Base-by-base conservation (phyloP, 2,329 filamentous ascomycete genomes). In the Fusarium dlaminii region DNA sequence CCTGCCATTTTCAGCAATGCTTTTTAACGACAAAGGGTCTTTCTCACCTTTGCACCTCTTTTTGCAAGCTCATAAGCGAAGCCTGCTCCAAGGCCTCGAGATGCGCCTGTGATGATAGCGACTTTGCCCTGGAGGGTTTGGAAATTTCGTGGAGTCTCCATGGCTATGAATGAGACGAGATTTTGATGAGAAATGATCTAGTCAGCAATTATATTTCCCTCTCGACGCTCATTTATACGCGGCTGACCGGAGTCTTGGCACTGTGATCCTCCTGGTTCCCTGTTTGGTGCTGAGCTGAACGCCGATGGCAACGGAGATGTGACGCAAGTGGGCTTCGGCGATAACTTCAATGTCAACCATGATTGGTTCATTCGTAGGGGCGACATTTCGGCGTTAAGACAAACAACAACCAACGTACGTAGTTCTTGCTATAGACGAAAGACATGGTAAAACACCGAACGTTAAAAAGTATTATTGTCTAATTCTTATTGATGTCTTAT, bases 111-210 rank as follows among this genome's bases (percentile, higher is more conserved):
- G 3, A 74, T 3, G 5, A 73, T 36, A 15, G 71, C 71, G 7
- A 74, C 66, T 10, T 73, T 73, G 11, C 71, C 70, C 22, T 72
- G n/a, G 11, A 73, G 70, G 1, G 71, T 73, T 2, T 63, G 71
- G 10, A 46, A 64, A 12, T 39, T 74, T 17, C 8, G 32, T 27
- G 49, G 52, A 6, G 66, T 13, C 3, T 63, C 40, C 70, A 73
- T 73, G 3, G 22, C 20, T 30, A 29, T 36, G 5, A 29, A 22
- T 27, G 4, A 6, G 6, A n/a, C 17, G 42, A 4, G 8, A 15
- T 9, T 6, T 46, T 17, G 34, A 36, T 18, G 42, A 18, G 11
- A 10, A 2, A 8, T 27, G 15, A n/a, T 15, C 7, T 7, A 6
- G 14, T 8, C 10, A 29, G 20, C 12, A 45, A 24, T 12, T 29